A percentile compares a stretch with the other conserved stretches of the same genome.
These are phyloP conservation scores for Hygrophila difformis DNA, from an alignment of 257 asterid species.

Conservation along the genomic window DNA sequence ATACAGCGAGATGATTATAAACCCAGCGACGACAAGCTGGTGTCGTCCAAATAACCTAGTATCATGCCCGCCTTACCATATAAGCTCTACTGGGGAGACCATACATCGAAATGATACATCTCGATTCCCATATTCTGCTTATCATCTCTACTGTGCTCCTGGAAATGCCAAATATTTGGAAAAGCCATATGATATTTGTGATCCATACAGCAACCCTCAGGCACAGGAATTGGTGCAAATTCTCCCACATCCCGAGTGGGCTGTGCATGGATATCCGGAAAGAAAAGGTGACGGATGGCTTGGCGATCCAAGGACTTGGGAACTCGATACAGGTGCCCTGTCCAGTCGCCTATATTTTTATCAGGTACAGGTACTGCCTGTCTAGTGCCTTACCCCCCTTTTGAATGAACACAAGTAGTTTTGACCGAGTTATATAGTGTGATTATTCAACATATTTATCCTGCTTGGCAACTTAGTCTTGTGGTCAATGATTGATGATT, in stretches of 20 bases:
- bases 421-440: not conserved
- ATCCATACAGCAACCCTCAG: slow-evolving; percentile 88
- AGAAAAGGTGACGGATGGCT: slow-evolving; percentile 79
- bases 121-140: slow-evolving; percentile 68
- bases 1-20: slow-evolving; percentile 83
- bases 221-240: slow-evolving; percentile 83
- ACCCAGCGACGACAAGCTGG: slow-evolving; percentile 75
- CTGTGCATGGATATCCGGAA: slow-evolving; percentile 67
- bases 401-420: too few species aligned
- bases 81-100: slow-evolving; percentile 41
- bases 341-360: slow-evolving; percentile 74
- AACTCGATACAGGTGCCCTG: slow-evolving; percentile 61
- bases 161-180: slow-evolving; percentile 62
- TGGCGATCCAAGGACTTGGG: slow-evolving; percentile 73
- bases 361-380: slow-evolving; percentile 63
- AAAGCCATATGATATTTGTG: slow-evolving; percentile 71
- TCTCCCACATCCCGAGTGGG: slow-evolving; percentile 90
- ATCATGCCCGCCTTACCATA: slow-evolving; percentile 81
- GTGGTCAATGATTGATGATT: not conserved
- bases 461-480: too few species aligned
- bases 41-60: slow-evolving; percentile 57
- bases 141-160: slow-evolving; percentile 84
- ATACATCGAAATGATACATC: slow-evolving; percentile 55
- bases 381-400: too few species aligned
- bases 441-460: not conserved